A percentile compares a stretch with the other conserved stretches of the same genome.
These are phyloP conservation scores for Toxoplasma gondii DNA, from an alignment of 169 alveolate species.

Conservation along the genomic window DNA sequence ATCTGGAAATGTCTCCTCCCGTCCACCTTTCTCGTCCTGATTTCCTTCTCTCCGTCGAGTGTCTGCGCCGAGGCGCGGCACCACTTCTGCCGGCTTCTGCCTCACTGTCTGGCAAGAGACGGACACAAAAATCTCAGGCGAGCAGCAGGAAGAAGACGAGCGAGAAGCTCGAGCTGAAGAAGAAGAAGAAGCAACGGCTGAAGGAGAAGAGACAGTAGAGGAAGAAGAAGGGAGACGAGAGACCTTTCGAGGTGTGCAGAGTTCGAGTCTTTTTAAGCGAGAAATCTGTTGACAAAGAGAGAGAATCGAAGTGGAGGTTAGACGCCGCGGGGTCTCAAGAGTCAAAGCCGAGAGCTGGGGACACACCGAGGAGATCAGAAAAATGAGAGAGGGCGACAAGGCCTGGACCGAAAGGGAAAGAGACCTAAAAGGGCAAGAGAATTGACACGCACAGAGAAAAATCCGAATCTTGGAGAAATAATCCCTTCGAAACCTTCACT, in stretches of 20 bases:
- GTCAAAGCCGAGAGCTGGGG: not conserved
- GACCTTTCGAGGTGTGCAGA: not conserved
- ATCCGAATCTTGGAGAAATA: too few relatives aligned
- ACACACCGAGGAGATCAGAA: not conserved
- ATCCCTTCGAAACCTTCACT: too few relatives aligned
- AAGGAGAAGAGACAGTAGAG: not conserved
- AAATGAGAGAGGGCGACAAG: not conserved
- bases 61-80: too few relatives aligned
- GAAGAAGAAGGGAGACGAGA: not conserved
- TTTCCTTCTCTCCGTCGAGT: too few relatives aligned
- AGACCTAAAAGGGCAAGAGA: too few relatives aligned
- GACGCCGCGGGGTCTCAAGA: not conserved
- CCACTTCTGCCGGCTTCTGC: too few relatives aligned
- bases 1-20: too few relatives aligned
- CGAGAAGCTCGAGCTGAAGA: not conserved
- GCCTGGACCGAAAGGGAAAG: not conserved
- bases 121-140: not conserved
- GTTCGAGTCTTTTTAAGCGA: not conserved
- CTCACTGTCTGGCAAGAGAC: too few relatives aligned
- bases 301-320: not conserved
- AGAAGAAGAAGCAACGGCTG: not conserved
- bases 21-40: too few relatives aligned
- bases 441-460: too few relatives aligned
- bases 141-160: not conserved
- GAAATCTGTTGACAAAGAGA: not conserved